Evolutionary conservation across 345 rosid species (phyloP).

Genomic region (Boechera stricta): DNA sequence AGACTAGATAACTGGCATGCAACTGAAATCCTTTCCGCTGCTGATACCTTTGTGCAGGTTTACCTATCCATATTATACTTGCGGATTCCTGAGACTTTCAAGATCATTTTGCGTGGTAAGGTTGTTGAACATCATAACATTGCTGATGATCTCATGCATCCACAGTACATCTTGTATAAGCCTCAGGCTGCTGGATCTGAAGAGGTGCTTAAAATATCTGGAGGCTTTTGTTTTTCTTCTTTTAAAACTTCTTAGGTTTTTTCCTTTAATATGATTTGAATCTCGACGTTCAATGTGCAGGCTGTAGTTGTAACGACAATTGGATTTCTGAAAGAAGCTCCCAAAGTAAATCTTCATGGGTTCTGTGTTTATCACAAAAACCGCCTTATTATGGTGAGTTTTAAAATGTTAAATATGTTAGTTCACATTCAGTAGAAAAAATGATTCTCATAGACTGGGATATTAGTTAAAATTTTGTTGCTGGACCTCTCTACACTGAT

Average conservation of each 20-base stretch:
- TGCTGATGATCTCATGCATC: slow-evolving; percentile 84
- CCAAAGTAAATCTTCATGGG: slow-evolving; percentile 70
- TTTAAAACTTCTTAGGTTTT: slow-evolving; percentile 20
- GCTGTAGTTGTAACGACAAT: slow-evolving; percentile 79
- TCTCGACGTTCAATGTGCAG: slow-evolving; percentile 52
- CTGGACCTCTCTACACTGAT: slow-evolving; percentile 21
- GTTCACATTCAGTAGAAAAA: slow-evolving; percentile 21
- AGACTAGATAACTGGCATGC: background rate
- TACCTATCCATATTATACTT: slow-evolving; percentile 87
- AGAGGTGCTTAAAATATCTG: slow-evolving; percentile 57
- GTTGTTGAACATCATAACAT: slow-evolving; percentile 78
- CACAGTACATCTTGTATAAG: slow-evolving; percentile 79
- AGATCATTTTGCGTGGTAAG: slow-evolving; percentile 72
- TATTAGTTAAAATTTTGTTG: slow-evolving; percentile 8
- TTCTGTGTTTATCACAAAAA: slow-evolving; percentile 92
- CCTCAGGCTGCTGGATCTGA: slow-evolving; percentile 70
- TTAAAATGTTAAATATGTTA: slow-evolving; percentile 20
- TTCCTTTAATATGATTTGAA: background rate
- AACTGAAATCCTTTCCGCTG: slow-evolving; percentile 27
- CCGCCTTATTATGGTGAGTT: slow-evolving; percentile 80
- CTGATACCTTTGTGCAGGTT: slow-evolving; percentile 52
- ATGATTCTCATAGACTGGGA: background rate
- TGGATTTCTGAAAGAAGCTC: slow-evolving; percentile 95
- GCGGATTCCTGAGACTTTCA: slow-evolving; percentile 76
- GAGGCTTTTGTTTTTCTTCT: slow-evolving; percentile 26